Conservation (phyloP, 2,329 filamentous ascomycete species). For the Neofusicoccum laricinum region DNA sequence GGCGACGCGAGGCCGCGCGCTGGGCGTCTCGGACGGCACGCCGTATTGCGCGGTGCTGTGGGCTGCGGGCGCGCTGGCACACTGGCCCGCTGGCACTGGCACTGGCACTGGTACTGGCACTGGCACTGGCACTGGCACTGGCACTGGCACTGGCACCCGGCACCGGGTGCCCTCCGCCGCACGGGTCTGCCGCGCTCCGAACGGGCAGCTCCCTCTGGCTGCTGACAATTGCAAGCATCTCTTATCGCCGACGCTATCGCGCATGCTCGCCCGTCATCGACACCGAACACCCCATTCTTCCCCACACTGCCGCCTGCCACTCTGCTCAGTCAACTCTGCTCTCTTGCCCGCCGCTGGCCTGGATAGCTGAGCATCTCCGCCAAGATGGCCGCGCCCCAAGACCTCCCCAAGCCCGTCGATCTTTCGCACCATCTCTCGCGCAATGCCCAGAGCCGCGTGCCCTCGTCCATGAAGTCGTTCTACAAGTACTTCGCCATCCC, state of each 20-base stretch:
- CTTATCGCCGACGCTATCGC: conserved; percentile 13
- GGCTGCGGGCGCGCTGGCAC: too few relatives aligned
- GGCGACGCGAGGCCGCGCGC: too few relatives aligned
- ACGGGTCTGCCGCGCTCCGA: background rate
- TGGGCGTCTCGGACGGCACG: too few relatives aligned
- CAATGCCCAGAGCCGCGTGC: conserved; percentile 61
- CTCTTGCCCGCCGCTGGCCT: too few relatives aligned
- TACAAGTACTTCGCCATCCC: conserved; percentile 78
- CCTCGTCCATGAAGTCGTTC: conserved; percentile 72
- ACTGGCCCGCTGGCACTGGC: too few relatives aligned
- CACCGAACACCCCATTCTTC: conserved; percentile 1
- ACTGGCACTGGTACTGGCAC: too few relatives aligned
- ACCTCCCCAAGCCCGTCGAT: conserved; percentile 57
- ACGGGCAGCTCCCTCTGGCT: background rate
- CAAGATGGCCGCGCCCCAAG: background rate
- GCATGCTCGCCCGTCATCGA: background rate
- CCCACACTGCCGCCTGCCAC: background rate
- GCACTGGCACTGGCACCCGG: too few relatives aligned
- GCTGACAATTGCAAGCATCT: conserved; percentile 2
- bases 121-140: too few relatives aligned
- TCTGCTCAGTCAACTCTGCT: background rate
- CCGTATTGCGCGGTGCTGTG: too few relatives aligned
- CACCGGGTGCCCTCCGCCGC: too few relatives aligned
- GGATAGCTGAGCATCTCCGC: background rate
- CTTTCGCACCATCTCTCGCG: conserved; percentile 76